Base-by-base conservation (phyloP, 176 grass and related monocot species). In the Oryza nivara region DNA sequence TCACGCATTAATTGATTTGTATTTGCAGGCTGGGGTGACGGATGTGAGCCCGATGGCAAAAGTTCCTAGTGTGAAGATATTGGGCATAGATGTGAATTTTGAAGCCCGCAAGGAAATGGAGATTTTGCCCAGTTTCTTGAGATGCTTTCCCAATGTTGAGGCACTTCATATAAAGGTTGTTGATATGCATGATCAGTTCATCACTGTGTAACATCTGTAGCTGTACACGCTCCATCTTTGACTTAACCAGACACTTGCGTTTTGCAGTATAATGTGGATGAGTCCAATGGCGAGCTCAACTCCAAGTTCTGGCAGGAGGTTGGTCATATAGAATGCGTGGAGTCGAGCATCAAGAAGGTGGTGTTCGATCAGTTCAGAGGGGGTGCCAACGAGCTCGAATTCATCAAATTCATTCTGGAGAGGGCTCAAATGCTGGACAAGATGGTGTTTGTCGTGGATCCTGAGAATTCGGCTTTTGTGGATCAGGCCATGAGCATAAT, bases 91-190 rank as follows among this genome's bases (percentile, higher is more conserved):
- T 44, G 82, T 85, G 51, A 11, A 76, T 30, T 85, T 89, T 4
- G 17, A 12, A 34, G 77, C 30, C 38, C 34, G 17, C 15, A 64
- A 20, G 7, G 63, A 77, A 40, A 43, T 71, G 22, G 68, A 81
- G 52, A 70, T 80, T 36, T 13, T 82, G 41, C 25, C 28, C 72
- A 48, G 17, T 19, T 76, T 85, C 61, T 15, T 82, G 28, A 85
- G 72, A 77, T 82, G 83, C 65, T 89, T 85, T 51, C 83, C 88
- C 10, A 10, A 76, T 17, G 35, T 85, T 1, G 88, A 85, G 54
- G 71, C 64, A 7, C 82, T 89, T 6, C 77, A 89, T 5, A 65
- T 89, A 16, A 23, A 38, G 87, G 82, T 85, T 25, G 19, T 30
- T 30, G 48, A 34, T 76, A 61, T 12, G 5, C 64, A 64, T 3